Evolutionary conservation across 2,329 filamentous ascomycete genomes (phyloP).

Genomic region (Colletotrichum sp.): DNA sequence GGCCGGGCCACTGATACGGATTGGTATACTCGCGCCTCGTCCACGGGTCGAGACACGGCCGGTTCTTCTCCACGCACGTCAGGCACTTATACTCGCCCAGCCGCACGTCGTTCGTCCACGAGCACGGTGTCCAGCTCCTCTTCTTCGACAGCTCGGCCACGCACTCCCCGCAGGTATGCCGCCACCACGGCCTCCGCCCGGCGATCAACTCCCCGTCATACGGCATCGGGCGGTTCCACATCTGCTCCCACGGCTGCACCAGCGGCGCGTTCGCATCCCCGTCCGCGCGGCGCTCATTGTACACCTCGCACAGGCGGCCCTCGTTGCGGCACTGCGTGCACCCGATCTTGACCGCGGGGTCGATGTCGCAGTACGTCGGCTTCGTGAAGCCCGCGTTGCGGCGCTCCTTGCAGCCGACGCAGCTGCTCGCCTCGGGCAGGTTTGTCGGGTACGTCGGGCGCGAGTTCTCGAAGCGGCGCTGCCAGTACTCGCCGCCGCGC

Average conservation of each 20-base stretch:
- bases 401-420: background rate
- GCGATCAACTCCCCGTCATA: background rate
- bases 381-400: background rate
- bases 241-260: background rate
- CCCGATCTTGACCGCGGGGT: slow-evolving; percentile 9
- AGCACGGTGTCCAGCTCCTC: background rate
- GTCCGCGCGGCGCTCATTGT: background rate
- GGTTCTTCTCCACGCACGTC: slow-evolving; percentile 20
- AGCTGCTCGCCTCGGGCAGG: slow-evolving; percentile 1
- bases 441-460: slow-evolving; percentile 1
- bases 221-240: slow-evolving; percentile 15
- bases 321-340: slow-evolving; percentile 4
- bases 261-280: background rate
- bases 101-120: slow-evolving; percentile 8
- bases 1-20: background rate
- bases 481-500: slow-evolving; percentile 8
- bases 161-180: slow-evolving; percentile 20
- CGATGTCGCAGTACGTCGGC: slow-evolving; percentile 11
- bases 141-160: background rate
- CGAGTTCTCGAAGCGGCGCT: slow-evolving; percentile 11
- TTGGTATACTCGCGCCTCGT: slow-evolving; percentile 9
- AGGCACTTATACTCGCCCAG: slow-evolving; percentile 10
- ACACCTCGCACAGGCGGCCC: background rate
- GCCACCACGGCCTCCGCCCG: slow-evolving; percentile 23
- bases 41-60: slow-evolving; percentile 25